These are phyloP conservation scores for Macrolepiota albuminosa DNA, from an alignment of 768 basidiomycete species.

Conservation along the genomic window DNA sequence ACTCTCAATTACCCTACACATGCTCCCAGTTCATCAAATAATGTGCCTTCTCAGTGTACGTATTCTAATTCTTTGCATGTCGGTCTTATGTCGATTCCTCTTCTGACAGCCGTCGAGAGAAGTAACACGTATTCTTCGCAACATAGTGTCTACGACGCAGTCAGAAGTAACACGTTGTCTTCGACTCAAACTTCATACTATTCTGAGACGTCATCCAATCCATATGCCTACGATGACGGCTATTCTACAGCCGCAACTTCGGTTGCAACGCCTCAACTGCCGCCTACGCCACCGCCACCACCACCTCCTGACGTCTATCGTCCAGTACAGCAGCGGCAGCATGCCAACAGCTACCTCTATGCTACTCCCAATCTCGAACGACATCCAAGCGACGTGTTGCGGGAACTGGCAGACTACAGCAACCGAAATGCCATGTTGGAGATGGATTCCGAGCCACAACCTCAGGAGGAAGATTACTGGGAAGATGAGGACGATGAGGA, in stretches of 20 bases:
- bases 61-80: background rate
- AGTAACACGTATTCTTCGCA: slow-evolving; percentile 11
- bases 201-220: slow-evolving; percentile 1
- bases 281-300: slow-evolving; percentile 1
- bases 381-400: slow-evolving; percentile 33
- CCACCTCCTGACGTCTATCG: slow-evolving; percentile 3
- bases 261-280: background rate
- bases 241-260: slow-evolving; percentile 6
- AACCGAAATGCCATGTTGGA: slow-evolving; percentile 3
- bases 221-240: slow-evolving; percentile 4
- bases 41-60: slow-evolving; percentile 10
- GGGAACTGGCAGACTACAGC: slow-evolving; percentile 29
- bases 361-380: slow-evolving; percentile 18
- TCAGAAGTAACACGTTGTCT: background rate
- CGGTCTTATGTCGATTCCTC: background rate
- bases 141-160: slow-evolving; percentile 6
- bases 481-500: slow-evolving; percentile 66
- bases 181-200: background rate
- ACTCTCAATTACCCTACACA: slow-evolving; percentile 4
- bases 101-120: slow-evolving; percentile 5
- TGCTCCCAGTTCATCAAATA: background rate
- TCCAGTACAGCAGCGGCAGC: background rate
- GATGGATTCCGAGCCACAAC: slow-evolving; percentile 20
- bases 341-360: slow-evolving; percentile 6
- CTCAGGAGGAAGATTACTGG: slow-evolving; percentile 39